Base-by-base conservation (phyloP, 192 early-diverging fungal species). In the Dissophora ornata region DNA sequence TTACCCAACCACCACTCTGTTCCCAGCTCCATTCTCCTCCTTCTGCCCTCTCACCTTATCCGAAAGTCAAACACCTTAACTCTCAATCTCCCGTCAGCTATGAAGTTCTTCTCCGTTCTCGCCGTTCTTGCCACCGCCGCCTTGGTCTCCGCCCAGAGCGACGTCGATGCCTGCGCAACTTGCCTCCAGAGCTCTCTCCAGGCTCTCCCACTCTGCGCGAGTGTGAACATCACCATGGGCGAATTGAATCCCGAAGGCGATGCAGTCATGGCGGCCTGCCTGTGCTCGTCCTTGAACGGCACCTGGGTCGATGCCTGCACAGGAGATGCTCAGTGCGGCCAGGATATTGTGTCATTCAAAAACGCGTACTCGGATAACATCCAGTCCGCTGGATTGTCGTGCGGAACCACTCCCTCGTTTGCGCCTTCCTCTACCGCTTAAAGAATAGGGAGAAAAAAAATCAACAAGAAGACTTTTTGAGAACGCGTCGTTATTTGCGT, bases 301-400 rank as follows among this genome's bases (percentile, higher is more conserved):
- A 26, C 62, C 49, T 75, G 71, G 71, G 48, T 67, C 18, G 63
- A 66, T 42, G 18, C 40, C 19, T 75, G 71, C 50, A 41, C 24
- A n/a, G 38, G 21, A 5, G 0, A 42, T 3, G 45, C 18, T 18
- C 32, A 50, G 10, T 75, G 71, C 30, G 63, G 51, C 10, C 32
- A 2, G 2, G 71, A 66, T 21, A 66, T 67, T 21, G 6, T 34
- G 4, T 28, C 33, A 11, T 66, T 75, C 63, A 66, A 67, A 42
- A 16, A 38, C 29, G 22, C 52, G 0, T 71, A 57, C 21, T 30
- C 44, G 2, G 15, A 41, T 4, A 29, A 15, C 7, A 15, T 71
- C 44, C 18, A 54, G 15, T 33, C 28, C 3, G 22, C 36, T 0
- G 69, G 69, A 4, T 25, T 71, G 25, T 19, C 42, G 42, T 71